Evolutionary conservation across 1,284 basidiomycete genomes (phyloP), one percentile per base, ranked within the genome.

Genomic region (Vanrija sp.): DNA sequence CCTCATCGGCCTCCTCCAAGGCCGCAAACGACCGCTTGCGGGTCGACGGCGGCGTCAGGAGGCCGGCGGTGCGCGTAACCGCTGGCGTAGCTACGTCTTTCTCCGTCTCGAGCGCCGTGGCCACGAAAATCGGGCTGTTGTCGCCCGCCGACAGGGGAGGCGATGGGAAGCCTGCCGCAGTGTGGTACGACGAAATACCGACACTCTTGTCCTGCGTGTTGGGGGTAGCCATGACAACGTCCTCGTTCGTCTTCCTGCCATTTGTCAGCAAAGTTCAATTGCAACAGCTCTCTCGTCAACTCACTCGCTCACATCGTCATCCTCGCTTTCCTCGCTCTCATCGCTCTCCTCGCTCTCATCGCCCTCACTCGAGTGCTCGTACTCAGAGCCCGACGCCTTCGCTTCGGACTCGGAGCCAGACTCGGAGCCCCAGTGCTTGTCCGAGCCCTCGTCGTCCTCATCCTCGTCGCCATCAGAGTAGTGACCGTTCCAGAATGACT

Each of bases 351-450:
- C 34, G 5, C 45, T 43, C 18, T 47, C 51, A n/a, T 10, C 52
- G 28, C 21, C 21, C 21, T 23, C 21, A 23, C 21, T 23, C 21
- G 21, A 23, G 21, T 23, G 21, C 21, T 57, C 47, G 8, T 52
- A 46, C 38, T 55, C 55, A 25, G 49, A 43, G 16, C 38, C 40
- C 14, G 44, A 46, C 16, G 25, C 12, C 39, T 51, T 38, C 15
- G 19, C 21, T 18, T 39, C 29, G 18, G 44, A 38, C 21, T 49
- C 28, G 47, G 47, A 26, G 10, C 12, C 19, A 14, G 44, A 49
- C 21, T 49, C 28, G 47, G 47, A 26, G 2, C 12, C 9, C 34
- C 9, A 38, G 12, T 53, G 15, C 14, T 50, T 29, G 5, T 51
- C 49, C 3, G 42, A 6, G 16, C 46, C 51, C 26, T 45, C 38